These are phyloP conservation scores for Mycena leptocephala DNA, from an alignment of 768 basidiomycete species.

Conservation along the genomic window DNA sequence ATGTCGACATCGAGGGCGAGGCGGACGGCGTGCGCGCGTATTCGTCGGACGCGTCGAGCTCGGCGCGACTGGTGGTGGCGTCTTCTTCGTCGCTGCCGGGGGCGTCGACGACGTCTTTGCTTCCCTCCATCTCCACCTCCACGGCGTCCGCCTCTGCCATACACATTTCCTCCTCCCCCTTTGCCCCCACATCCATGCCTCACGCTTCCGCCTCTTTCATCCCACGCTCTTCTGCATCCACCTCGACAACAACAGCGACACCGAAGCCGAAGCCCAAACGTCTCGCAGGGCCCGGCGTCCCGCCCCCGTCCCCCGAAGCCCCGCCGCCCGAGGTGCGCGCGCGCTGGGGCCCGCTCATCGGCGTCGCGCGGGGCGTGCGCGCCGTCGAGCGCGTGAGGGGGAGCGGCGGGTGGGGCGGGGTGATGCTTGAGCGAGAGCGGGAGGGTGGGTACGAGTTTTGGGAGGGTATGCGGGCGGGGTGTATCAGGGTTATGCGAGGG, in stretches of 20 bases:
- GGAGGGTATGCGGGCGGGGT: neutral
- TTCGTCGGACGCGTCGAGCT: no score
- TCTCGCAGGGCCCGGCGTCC: slow-evolving; percentile 29
- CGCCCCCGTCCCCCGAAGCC: slow-evolving; percentile 27
- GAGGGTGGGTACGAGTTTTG: neutral
- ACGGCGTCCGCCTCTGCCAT: neutral
- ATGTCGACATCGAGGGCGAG: slow-evolving; percentile 31
- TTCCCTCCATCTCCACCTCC: neutral
- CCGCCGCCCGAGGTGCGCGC: neutral
- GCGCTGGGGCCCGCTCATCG: slow-evolving; percentile 32
- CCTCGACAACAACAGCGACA: neutral
- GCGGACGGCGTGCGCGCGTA: neutral
- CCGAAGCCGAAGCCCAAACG: slow-evolving; percentile 23
- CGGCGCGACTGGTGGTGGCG: no score
- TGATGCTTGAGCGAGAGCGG: neutral
- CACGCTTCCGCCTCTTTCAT: no score
- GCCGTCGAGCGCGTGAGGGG: slow-evolving; percentile 8
- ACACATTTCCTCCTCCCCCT: neutral
- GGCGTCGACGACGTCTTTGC: neutral
- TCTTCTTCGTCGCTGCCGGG: neutral
- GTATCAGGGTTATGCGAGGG: neutral
- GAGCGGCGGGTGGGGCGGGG: slow-evolving; percentile 27
- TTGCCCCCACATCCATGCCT: no score
- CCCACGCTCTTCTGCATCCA: no score
- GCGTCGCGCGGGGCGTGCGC: slow-evolving; percentile 22